Evolutionary conservation across 1,284 basidiomycete genomes (phyloP).

Genomic region (Pterulicium gracile): DNA sequence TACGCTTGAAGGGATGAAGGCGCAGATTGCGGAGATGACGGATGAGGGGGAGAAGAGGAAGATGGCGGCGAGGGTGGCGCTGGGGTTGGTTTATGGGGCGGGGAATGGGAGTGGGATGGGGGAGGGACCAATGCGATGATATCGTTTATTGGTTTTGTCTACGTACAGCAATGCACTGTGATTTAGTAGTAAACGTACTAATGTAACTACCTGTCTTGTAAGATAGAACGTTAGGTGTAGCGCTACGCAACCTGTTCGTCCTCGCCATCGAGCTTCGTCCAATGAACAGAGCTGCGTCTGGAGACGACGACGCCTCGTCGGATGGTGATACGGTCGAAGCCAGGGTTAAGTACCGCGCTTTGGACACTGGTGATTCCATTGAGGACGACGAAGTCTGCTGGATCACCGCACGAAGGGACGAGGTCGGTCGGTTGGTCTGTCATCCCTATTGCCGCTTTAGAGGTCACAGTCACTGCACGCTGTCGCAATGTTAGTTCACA

Average conservation of each 20-base stretch:
- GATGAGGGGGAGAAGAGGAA: conserved; percentile 51
- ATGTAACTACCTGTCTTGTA: background rate
- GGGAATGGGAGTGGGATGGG: too few relatives aligned
- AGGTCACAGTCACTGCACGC: conserved; percentile 34
- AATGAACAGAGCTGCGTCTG: background rate
- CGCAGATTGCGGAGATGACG: conserved; percentile 58
- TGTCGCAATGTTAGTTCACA: conserved; percentile 12
- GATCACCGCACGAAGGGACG: conserved; percentile 26
- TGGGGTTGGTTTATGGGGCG: conserved; percentile 63
- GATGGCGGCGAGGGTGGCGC: conserved; percentile 60
- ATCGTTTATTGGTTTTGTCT: too few relatives aligned
- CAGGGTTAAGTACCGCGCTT: conserved; percentile 37
- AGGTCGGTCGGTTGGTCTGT: conserved; percentile 18
- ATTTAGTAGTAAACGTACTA: too few relatives aligned
- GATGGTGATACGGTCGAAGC: conserved; percentile 28
- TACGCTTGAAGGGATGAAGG: conserved; percentile 57
- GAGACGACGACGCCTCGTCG: conserved; percentile 14
- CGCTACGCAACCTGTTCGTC: too few relatives aligned
- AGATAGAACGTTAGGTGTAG: too few relatives aligned
- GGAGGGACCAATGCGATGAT: too few relatives aligned
- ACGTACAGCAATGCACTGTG: too few relatives aligned
- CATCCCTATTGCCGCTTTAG: conserved; percentile 36
- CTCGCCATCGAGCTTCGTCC: background rate
- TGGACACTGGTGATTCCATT: conserved; percentile 35
- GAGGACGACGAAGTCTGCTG: conserved; percentile 51